Conservation (phyloP, 2,329 filamentous ascomycete species). For the Trichoderma brevicompactum region DNA sequence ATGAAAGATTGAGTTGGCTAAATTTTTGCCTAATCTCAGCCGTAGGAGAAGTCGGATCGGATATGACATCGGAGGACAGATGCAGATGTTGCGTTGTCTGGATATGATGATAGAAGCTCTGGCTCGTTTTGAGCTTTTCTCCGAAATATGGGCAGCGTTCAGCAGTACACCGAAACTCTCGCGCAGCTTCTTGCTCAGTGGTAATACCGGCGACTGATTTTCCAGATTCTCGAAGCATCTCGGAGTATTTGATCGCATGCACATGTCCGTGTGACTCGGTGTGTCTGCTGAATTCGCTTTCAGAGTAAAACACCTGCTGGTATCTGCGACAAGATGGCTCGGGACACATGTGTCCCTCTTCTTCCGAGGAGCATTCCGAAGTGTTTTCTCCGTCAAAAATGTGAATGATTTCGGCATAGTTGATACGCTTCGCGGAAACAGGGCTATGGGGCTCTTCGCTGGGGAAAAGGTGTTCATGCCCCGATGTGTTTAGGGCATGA, state of each 20-base stretch:
- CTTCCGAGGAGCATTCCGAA: not conserved
- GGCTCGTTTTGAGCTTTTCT: slow-evolving; percentile 12
- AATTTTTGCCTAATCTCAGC: not conserved
- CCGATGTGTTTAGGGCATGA: not conserved
- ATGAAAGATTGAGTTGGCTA: not conserved
- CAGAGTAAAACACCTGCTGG: slow-evolving; percentile 18
- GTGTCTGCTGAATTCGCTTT: slow-evolving; percentile 31
- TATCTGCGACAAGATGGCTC: slow-evolving; percentile 31
- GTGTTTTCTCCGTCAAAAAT: not conserved
- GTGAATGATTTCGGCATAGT: not conserved
- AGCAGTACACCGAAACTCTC: slow-evolving; percentile 31
- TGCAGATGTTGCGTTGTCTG: not conserved
- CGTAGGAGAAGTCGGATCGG: not conserved
- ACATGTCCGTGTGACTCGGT: slow-evolving; percentile 25
- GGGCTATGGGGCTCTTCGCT: not conserved
- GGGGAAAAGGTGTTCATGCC: not conserved
- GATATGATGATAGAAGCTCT: slow-evolving; percentile 16
- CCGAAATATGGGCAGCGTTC: slow-evolving; percentile 29
- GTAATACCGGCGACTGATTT: not conserved
- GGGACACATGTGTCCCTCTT: slow-evolving; percentile 12
- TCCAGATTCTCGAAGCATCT: not conserved
- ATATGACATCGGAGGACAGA: accelerated
- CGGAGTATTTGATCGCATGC: slow-evolving; percentile 27
- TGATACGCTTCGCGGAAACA: not conserved
- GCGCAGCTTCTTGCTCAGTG: slow-evolving; percentile 33